These are phyloP conservation scores for Strombidium stylifer DNA, from an alignment of 73 alveolate species.

Conservation along the genomic window DNA sequence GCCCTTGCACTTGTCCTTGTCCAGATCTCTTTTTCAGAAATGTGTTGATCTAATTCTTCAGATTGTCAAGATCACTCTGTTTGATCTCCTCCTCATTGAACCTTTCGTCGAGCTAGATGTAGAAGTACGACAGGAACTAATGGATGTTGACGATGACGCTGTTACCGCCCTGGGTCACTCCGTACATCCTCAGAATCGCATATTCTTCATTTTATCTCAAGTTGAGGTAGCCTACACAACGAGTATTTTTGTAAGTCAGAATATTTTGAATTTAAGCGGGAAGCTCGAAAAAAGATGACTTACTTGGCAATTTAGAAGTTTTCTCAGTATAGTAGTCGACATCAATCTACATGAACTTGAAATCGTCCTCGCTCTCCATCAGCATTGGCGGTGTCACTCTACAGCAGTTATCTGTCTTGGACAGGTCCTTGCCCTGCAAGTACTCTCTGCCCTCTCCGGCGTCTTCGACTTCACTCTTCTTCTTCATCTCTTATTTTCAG, in stretches of 20 bases:
- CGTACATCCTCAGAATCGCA: constrained; percentile 90
- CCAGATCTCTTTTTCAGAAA: not conserved
- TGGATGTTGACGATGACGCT: constrained; percentile 92
- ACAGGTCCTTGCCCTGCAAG: no score
- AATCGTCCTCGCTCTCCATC: constrained; percentile 24
- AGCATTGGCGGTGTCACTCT: no score
- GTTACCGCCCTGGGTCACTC: constrained; percentile 94
- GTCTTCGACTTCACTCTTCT: no score
- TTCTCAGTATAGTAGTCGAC: constrained; percentile 68
- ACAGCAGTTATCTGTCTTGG: no score
- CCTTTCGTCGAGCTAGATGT: constrained; percentile 69
- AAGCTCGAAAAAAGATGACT: no score
- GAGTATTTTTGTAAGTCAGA: not conserved
- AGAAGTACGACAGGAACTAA: constrained; percentile 96
- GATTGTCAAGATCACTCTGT: constrained; percentile 25
- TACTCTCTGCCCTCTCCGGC: no score
- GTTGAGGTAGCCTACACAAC: constrained; percentile 19
- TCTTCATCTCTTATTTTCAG: no score
- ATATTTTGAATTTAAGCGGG: constrained; percentile 67
- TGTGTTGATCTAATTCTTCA: constrained; percentile 23
- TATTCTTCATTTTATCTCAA: constrained; percentile 30
- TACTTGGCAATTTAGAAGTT: no score
- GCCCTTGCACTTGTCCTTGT: not conserved
- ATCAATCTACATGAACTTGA: constrained; percentile 83
- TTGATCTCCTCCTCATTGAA: not conserved